Percentiles rank a stretch among this genome's conserved stretches.
Evolutionary conservation across 495 filamentous ascomycete genomes (phyloP).

Genomic region (Daldinia vernicosa): DNA sequence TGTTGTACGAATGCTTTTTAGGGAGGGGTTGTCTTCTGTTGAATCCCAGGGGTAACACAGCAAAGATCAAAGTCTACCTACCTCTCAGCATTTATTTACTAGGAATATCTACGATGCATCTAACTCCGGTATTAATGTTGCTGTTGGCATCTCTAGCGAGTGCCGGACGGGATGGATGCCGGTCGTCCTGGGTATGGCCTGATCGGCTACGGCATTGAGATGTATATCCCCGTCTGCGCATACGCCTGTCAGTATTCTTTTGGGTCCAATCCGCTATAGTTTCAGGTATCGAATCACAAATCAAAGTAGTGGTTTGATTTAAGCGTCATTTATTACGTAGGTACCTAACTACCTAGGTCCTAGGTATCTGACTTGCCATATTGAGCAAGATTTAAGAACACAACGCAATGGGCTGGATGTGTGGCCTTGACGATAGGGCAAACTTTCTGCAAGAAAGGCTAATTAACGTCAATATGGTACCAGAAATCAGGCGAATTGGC

Average conservation of each 20-base stretch:
- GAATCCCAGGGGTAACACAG: background rate
- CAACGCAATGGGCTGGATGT: background rate
- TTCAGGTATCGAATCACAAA: background rate
- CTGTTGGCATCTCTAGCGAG: background rate
- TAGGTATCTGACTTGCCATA: background rate
- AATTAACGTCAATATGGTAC: background rate
- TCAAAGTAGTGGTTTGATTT: background rate
- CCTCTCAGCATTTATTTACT: background rate
- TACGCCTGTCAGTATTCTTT: slow-evolving; percentile 12
- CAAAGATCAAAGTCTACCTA: background rate
- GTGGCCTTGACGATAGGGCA: background rate
- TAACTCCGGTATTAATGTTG: background rate
- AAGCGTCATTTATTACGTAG: background rate
- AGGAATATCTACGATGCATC: background rate
- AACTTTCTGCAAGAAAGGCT: background rate
- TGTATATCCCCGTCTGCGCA: slow-evolving; percentile 15
- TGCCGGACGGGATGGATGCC: slow-evolving; percentile 5
- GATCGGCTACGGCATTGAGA: slow-evolving; percentile 14
- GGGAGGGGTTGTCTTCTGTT: background rate
- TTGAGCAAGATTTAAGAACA: background rate
- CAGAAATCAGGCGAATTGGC: background rate
- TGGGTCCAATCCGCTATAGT: background rate
- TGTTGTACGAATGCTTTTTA: background rate
- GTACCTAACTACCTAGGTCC: too few relatives aligned
- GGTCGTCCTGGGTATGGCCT: slow-evolving; percentile 8